Evolutionary conservation across 352 stramenopile genomes (phyloP), one percentile per base, ranked within the genome.

Genomic region (Phytophthora pistaciae): DNA sequence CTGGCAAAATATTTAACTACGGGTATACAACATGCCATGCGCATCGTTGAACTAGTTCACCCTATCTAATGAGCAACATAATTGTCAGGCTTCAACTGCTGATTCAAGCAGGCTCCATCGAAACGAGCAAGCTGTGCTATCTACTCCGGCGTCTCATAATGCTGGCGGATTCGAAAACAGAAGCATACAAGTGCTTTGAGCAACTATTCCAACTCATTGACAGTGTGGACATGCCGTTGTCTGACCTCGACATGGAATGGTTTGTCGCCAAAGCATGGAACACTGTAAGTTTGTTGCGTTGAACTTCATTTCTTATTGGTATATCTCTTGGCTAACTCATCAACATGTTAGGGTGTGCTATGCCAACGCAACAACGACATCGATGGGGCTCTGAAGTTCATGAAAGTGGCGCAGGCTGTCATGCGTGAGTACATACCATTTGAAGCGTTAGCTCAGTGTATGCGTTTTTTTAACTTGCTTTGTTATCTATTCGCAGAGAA

Each of bases 211-310:
- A 93, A 55, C 69, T 93, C 8, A 54, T 77, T 25, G 59, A 74
- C 10, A 92, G 75, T 27, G 64, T 92, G n/a, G 66, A 85, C 20
- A 56, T 91, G 18, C 56, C 57, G 10, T 63, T 92, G 20, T 60
- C 76, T 48, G 82, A 85, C 10, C 29, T 79, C 29, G 86, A 93
- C 36, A 49, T 82, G 27, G 88, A 95, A 63, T 95, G 88, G 86
- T 85, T 95, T 38, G 71, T 91, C 25, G 74, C 66, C n/a, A 93
- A 91, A 60, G 74, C 83, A 3, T 95, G 88, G 88, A 95, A 95
- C 33, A 82, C 88, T 44, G 88, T 95, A 80, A 44, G 74, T 80
- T 23, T 27, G 16, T 40, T 9, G 55, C 2, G 36, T 44, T 44
- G 5, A 44, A 18, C 3, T 44, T 44, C 13, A 6, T 44, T 33